Base-by-base conservation (phyloP, 371 early-diverging fungal species). In the Rhizopus sp. region DNA sequence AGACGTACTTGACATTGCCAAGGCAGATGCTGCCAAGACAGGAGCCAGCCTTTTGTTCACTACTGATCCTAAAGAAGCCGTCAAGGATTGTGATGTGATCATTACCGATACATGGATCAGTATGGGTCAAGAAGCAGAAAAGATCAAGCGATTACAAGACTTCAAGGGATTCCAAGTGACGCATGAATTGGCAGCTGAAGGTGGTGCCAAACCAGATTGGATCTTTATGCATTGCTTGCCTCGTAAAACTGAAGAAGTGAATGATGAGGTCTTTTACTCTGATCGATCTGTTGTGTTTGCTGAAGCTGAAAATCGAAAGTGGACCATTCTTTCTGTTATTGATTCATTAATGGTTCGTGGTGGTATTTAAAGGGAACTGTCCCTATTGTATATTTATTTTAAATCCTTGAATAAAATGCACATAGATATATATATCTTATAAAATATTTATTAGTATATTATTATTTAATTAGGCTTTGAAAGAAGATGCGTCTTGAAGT, bases 81-180 rank as follows among this genome's bases (percentile, higher is more conserved):
- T 95, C 44, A 77, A 79, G 13, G 87, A 80, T 44, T 92, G 93
- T 8, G 88, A 98, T 71, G 79, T 95, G 33, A 89, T 98, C 55
- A 86, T 96, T 8, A 98, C 98, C 4, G 98, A 98, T 68, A 96
- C 97, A 4, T 98, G 97, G 96, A 82, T 97, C 47, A 91, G 92
- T 63, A 98, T 98, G 98, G 98, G 98, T 33, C 94, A 95, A 72
- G 97, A 97, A 75, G 77, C 73, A 10, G 97, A 97, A 68, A 93
- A 93, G 85, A 87, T 78, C 7, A 73, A 89, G 69, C 82, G 94
- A 23, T 54, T 95, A 42, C 50, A 71, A 50, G 94, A 89, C 30
- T 98, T 98, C 64, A 72, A 63, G 5, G 97, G 96, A 3, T 98
- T 86, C 81, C 88, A 93, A 75, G 83, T 97, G 49, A 93, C 96